Percentiles rank a stretch among this genome's conserved stretches.
Conservation (phyloP, 2,329 filamentous ascomycete genomes). For the Hirsutella minnesotensis region DNA sequence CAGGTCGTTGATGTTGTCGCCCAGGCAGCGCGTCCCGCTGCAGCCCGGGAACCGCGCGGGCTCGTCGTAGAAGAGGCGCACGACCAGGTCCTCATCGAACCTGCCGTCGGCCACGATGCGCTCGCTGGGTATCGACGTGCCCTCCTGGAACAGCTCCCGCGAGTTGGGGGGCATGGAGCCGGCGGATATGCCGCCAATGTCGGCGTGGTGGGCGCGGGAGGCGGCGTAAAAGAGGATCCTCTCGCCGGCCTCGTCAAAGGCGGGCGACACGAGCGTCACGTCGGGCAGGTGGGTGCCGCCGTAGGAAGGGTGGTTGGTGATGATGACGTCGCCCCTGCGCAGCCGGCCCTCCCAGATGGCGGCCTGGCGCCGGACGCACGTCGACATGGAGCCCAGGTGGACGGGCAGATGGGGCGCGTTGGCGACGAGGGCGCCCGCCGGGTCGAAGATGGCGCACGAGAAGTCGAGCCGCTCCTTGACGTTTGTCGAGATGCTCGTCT, state of each 20-base stretch:
- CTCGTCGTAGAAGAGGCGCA: slow-evolving; percentile 58
- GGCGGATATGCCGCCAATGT: slow-evolving; percentile 65
- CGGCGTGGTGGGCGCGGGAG: slow-evolving; percentile 39
- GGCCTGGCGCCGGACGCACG: slow-evolving; percentile 58
- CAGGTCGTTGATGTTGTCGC: slow-evolving; percentile 76
- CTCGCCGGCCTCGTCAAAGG: slow-evolving; percentile 21
- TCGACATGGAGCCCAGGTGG: slow-evolving; percentile 70
- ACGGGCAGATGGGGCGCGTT: slow-evolving; percentile 69
- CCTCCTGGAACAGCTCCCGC: slow-evolving; percentile 52
- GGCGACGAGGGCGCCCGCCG: slow-evolving; percentile 58
- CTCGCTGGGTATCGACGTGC: slow-evolving; percentile 51
- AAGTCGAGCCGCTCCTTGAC: slow-evolving; percentile 76
- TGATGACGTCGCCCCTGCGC: slow-evolving; percentile 21
- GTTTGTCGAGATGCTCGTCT: slow-evolving; percentile 66
- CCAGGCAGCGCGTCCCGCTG: slow-evolving; percentile 65
- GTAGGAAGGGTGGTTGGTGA: slow-evolving; percentile 21
- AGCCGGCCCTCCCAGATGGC: slow-evolving; percentile 48
- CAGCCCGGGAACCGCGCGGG: slow-evolving; percentile 66
- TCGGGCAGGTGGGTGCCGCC: slow-evolving; percentile 27
- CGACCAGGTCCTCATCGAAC: slow-evolving; percentile 69
- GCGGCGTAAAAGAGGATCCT: slow-evolving; percentile 41
- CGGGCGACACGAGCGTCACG: slow-evolving; percentile 24
- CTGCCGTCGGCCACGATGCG: slow-evolving; percentile 65
- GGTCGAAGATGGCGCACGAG: slow-evolving; percentile 69
- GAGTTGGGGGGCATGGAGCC: slow-evolving; percentile 75